A percentile compares a stretch with the other conserved stretches of the same genome.
These are phyloP conservation scores for Cornus suecica DNA, from an alignment of 148 eudicot genomes.

Conservation along the genomic window DNA sequence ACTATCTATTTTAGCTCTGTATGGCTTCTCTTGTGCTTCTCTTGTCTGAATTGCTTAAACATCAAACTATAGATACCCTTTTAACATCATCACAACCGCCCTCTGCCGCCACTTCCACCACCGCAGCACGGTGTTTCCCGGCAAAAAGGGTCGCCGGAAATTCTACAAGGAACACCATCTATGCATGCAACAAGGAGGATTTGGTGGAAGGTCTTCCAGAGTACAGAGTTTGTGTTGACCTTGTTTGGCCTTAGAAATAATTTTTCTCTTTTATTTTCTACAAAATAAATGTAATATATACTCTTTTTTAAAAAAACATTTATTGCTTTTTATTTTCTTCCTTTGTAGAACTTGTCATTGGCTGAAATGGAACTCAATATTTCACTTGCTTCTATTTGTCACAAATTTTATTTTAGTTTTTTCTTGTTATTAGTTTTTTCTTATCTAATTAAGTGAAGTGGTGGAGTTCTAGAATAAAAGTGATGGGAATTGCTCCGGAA, in stretches of 20 bases:
- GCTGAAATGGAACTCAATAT: no score
- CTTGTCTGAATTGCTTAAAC: slow-evolving; percentile 32
- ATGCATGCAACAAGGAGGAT: neutral
- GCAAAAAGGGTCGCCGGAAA: slow-evolving; percentile 8
- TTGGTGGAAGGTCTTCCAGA: slow-evolving; percentile 17
- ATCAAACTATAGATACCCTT: slow-evolving; percentile 19
- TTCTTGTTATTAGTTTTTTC: no score
- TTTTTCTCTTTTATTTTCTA: neutral
- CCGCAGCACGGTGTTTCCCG: neutral
- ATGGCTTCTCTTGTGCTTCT: slow-evolving; percentile 52
- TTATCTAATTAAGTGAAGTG: no score
- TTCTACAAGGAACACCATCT: neutral
- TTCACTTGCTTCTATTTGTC: no score
- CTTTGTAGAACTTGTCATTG: neutral
- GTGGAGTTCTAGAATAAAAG: no score
- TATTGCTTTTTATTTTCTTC: neutral
- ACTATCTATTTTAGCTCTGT: neutral
- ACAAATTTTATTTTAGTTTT: no score
- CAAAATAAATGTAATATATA: neutral
- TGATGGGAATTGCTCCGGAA: no score
- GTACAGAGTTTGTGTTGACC: slow-evolving; percentile 27
- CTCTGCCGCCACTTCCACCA: neutral
- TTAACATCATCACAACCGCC: slow-evolving; percentile 9
- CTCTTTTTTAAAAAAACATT: no score
- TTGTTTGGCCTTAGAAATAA: slow-evolving; percentile 24